Percentiles rank a stretch among this genome's conserved stretches.
These are phyloP conservation scores for Iberis pinnata DNA, from an alignment of 345 rosid species.

Conservation along the genomic window DNA sequence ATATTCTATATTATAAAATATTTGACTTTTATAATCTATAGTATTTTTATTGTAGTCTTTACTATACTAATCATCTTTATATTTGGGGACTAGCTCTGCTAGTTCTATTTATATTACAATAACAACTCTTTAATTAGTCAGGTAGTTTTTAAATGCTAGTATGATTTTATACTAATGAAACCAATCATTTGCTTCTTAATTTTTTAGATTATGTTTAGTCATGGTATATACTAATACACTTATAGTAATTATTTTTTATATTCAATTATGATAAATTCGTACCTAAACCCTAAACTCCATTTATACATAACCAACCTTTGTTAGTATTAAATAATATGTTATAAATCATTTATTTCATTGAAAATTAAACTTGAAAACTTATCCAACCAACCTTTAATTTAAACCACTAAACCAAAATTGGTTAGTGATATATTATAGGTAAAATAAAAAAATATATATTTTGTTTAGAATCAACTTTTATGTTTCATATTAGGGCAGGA, in stretches of 20 bases:
- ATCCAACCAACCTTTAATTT: too few relatives aligned
- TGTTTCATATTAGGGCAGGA: too few relatives aligned
- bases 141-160: neutral
- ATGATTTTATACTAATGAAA: constrained; percentile 11
- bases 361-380: too few relatives aligned
- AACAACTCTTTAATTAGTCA: constrained; percentile 2
- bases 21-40: constrained; percentile 24
- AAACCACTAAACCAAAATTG: too few relatives aligned
- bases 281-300: too few relatives aligned
- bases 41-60: neutral
- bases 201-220: constrained; percentile 11
- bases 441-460: too few relatives aligned
- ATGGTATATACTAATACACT: too few relatives aligned
- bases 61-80: constrained; percentile 18
- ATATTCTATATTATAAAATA: neutral
- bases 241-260: neutral
- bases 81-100: constrained; percentile 11
- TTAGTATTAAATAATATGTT: too few relatives aligned
- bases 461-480: too few relatives aligned
- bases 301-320: too few relatives aligned
- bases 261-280: neutral
- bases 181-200: constrained; percentile 24
- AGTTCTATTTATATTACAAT: neutral
- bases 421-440: too few relatives aligned
- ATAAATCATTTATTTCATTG: too few relatives aligned